phyloP scores from a whole-genome alignment of 2,329 filamentous ascomycete genomes.

The Emericellopsis cladophorae region DNA sequence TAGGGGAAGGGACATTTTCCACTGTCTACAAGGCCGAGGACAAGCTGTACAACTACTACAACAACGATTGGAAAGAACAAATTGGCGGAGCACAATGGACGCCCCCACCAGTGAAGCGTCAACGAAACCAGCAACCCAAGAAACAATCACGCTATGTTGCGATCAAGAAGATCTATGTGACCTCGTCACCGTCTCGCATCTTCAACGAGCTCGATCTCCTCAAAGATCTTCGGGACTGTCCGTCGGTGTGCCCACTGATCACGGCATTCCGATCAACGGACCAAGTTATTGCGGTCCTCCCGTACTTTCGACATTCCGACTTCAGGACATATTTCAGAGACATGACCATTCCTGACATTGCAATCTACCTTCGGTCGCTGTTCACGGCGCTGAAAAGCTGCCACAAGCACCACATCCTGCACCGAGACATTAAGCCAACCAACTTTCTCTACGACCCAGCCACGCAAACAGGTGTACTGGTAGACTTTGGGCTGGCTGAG shows the following conservation, averaged over 20 bases:
- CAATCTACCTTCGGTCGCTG: slow-evolving; percentile 77
- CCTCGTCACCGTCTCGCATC: slow-evolving; percentile 84
- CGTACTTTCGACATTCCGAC: slow-evolving; percentile 91
- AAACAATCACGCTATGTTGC: slow-evolving; percentile 65
- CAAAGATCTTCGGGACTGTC: slow-evolving; percentile 70
- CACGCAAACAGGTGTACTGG: slow-evolving; percentile 72
- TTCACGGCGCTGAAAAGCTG: slow-evolving; percentile 78
- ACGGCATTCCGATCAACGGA: slow-evolving; percentile 93
- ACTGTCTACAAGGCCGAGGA: slow-evolving; percentile 99
- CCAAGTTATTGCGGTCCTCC: slow-evolving; percentile 87
- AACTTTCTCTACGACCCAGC: slow-evolving; percentile 89
- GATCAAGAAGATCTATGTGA: slow-evolving; percentile 99
- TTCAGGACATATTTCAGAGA: slow-evolving; percentile 91
- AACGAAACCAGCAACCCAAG: slow-evolving; percentile 21
- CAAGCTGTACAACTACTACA: slow-evolving; percentile 67
- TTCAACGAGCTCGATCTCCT: slow-evolving; percentile 93
- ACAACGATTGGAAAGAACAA: slow-evolving; percentile 78
- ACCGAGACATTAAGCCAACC: slow-evolving; percentile 94
- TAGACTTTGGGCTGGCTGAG: slow-evolving; percentile 98
- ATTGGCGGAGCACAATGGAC: slow-evolving; percentile 54
- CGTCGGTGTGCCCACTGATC: slow-evolving; percentile 85
- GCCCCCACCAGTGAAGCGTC: slow-evolving; percentile 50
- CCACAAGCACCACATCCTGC: slow-evolving; percentile 73
- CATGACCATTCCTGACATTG: slow-evolving; percentile 76
- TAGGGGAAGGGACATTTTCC: slow-evolving; percentile 96